These are phyloP conservation scores for Ehretia macrophylla DNA, from an alignment of 257 asterid genomes.

Conservation along the genomic window DNA sequence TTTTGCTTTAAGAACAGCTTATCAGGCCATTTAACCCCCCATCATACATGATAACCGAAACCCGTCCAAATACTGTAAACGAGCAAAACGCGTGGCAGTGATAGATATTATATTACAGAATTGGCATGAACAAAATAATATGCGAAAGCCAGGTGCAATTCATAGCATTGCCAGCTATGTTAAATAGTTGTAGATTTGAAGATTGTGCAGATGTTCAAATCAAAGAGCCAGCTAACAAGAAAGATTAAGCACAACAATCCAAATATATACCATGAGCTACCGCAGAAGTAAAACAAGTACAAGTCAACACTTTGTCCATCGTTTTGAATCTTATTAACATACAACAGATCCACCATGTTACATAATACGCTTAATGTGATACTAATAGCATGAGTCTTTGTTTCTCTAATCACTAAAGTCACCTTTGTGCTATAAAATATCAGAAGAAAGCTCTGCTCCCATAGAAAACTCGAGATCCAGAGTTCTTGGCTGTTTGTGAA, in stretches of 20 bases:
- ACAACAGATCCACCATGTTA: slow-evolving; percentile 1
- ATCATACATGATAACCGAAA: too few species aligned
- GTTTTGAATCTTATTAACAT: background rate
- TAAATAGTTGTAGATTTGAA: background rate
- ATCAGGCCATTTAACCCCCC: too few species aligned
- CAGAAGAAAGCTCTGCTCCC: slow-evolving; percentile 98
- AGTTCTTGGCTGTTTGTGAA: slow-evolving; percentile 55
- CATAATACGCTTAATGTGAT: slow-evolving; percentile 6
- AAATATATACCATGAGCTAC: too few species aligned
- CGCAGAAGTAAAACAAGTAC: background rate
- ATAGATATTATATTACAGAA: too few species aligned
- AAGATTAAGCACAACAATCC: background rate
- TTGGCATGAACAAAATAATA: too few species aligned
- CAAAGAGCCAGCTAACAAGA: background rate
- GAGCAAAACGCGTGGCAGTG: too few species aligned
- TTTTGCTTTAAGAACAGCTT: too few species aligned
- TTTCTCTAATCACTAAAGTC: slow-evolving; percentile 46
- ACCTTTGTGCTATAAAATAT: slow-evolving; percentile 16
- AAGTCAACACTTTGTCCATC: background rate
- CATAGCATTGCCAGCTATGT: background rate
- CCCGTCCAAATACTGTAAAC: too few species aligned
- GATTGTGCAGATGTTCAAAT: background rate
- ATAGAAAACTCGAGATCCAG: slow-evolving; percentile 84
- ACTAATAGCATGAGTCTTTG: slow-evolving; percentile 9
- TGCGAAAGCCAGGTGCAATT: too few species aligned